Evolutionary conservation across 345 rosid species (phyloP).

Genomic region (Euphorbia lathyris): DNA sequence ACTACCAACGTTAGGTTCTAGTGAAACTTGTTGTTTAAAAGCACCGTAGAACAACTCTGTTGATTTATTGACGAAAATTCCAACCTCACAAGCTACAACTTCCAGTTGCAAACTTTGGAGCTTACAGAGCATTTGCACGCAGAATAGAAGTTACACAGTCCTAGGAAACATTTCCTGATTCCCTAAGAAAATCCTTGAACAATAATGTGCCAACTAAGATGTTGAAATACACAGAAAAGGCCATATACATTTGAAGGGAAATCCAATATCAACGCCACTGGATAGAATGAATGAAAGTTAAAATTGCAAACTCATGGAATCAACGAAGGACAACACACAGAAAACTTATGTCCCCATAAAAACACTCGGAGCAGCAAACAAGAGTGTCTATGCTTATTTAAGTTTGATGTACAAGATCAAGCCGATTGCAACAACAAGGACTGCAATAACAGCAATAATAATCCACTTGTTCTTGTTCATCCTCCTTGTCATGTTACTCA

Average conservation of each 20-base stretch:
- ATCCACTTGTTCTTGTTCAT: slow-evolving; percentile 91
- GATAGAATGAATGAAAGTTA: background rate
- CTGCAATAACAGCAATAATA: slow-evolving; percentile 48
- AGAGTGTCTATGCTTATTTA: slow-evolving; percentile 8
- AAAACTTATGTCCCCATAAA: background rate
- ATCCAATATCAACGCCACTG: background rate
- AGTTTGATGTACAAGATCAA: slow-evolving; percentile 78
- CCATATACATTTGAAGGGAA: background rate
- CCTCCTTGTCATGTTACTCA: slow-evolving; percentile 73
- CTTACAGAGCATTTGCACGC: background rate
- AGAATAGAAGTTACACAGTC: background rate
- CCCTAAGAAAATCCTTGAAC: background rate
- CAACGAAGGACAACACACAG: background rate
- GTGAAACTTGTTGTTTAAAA: background rate
- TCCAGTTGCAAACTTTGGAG: background rate
- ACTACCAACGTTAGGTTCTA: background rate
- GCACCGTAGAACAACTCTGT: background rate
- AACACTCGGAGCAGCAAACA: background rate
- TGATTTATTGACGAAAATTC: background rate
- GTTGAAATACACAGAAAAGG: background rate
- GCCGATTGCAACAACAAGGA: slow-evolving; percentile 52
- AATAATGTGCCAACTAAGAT: background rate
- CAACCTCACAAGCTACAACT: background rate
- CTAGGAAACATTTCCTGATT: background rate
- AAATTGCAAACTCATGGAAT: slow-evolving; percentile 11